Base-by-base conservation (phyloP, 768 basidiomycete genomes). In the Kwoniella sp. region DNA sequence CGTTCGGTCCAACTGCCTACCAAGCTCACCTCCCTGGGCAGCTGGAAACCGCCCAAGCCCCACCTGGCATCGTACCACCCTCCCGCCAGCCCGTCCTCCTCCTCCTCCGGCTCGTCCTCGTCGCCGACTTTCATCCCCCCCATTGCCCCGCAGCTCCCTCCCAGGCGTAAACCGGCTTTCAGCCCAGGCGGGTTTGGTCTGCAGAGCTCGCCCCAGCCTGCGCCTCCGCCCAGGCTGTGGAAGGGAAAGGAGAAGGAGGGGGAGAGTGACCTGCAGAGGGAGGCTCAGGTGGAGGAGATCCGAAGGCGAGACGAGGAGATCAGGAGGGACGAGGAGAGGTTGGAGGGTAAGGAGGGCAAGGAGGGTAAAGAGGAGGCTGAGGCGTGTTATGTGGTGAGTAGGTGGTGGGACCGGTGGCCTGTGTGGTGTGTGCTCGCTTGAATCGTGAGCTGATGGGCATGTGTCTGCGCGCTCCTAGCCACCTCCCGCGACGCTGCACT, bases 351-450 rank as follows among this genome's bases (percentile, higher is more conserved):
- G 39, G 33, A 43, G 28, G 47, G 32, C 25, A 51, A 32, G 32
- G 47, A 63, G 31, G 59, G 57, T 11, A 53, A 65, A 41, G 65
- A 67, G 47, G 70, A 71, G 33, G 67, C 72, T 7, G 72, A 73
- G 39, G 72, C 72, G 19, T 71, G 70, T 47, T 73, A 73, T 58
- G 68, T 70, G n/a, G 71, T 73, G 54, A 53, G 71, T 64, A n/a
- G n/a, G n/a, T 33, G 19, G 19, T 38, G 33, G 28, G 10, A 17
- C 5, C 12, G 11, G 14, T 6, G 5, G 5, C 17, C 25, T 12
- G 9, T 29, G 31, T 41, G n/a, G n/a, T n/a, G n/a, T n/a, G n/a
- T n/a, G n/a, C n/a, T n/a, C n/a, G n/a, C n/a, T n/a, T n/a, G n/a
- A n/a, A n/a, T n/a, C n/a, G n/a, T n/a, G n/a, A n/a, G n/a, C n/a